Evolutionary conservation across 805 yeast species (phyloP), one percentile per base, ranked within the genome.

Genomic region (Suhomyces xylopsoci): DNA sequence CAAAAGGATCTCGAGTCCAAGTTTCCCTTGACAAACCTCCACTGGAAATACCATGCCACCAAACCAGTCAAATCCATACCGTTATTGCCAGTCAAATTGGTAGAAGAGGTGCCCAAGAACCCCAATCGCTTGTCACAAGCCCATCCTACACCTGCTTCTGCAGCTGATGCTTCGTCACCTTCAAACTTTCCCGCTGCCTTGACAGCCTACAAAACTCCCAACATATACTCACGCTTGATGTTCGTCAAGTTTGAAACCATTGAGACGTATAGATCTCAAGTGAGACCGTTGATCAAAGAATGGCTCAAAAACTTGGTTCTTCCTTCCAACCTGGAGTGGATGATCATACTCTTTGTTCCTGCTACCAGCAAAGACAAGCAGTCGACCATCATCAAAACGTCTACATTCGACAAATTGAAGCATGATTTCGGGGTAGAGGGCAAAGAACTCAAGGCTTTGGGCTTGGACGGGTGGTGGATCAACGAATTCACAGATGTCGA

Each of bases 181-280:
- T 7, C 47, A 1, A 5, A 24, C n/a, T n/a, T 8, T 5, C 9
- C 26, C 19, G 7, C 40, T n/a, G n/a, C 26, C 8, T 15, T 24
- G 25, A 22, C 45, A 20, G 19, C 47, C 12, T 38, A 43, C 49
- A 15, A 53, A 48, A 49, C 51, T 30, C 57, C 52, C 30, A 69
- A 77, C 5, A 83, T 88, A 1, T 83, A 86, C 58, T 71, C 88
- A 45, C 79, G 86, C 57, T 62, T 91, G 19, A 84, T 93, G 74
- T 80, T 92, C 51, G 77, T 93, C 7, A 79, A 79, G 51, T 81
- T 86, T 54, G 83, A 81, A 5, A 81, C 81, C 44, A 66, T 87
- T 17, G 98, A 93, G 14, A 81, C 81, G 1, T 93, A 93, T 66
- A 76, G 96, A 54, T 67, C 87, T 0, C 88, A 86, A 61, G 90